Base-by-base conservation (phyloP, 805 yeast species). In the Lipomyces yamanashiensis region DNA sequence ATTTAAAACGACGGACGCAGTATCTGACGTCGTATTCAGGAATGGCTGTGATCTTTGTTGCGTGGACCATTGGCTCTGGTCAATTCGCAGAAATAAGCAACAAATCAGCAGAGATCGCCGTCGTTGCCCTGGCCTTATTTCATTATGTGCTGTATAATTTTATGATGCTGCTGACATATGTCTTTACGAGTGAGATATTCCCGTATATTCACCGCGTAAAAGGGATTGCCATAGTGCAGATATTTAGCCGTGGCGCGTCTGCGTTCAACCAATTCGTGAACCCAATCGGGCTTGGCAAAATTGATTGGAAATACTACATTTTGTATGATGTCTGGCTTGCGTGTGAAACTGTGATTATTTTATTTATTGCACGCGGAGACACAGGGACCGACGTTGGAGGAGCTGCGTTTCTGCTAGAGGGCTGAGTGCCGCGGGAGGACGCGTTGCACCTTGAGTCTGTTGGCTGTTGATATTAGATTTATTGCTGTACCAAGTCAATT, bases 401-500 rank as follows among this genome's bases (percentile, higher is more conserved):
- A 80, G 66, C 77, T 79, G 79, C 79, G 72, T 86, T 83, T 55
- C 77, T 86, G 54, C 86, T 71, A 67, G 67, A 67, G 10, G 47
- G 53, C n/a, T 49, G 39, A 9, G 40, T 15, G 21, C 45, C 36
- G 40, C 41, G 17, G 10, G 48, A 47, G 21, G 47, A 43, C 17
- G 47, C 21, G 19, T 13, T 43, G 47, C 47, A 43, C 19, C 10
- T 43, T n/a, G 47, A 43, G 47, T 43, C 21, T 13, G 47, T 19
- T 17, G 6, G 21, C 3, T n/a, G 5, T n/a, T 13, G 17, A 19
- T 43, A 12, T 12, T n/a, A 2, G 17, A 19, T 43, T 3, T 12
- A 39, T 39, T 12, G 41, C n/a, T 39, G n/a, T 6, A 15, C n/a
- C 2, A 15, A 12, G 7, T 15, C 7, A 15, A 15, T 39, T 12